A percentile compares a stretch with the other conserved stretches of the same genome.
Evolutionary conservation across 2,329 filamentous ascomycete genomes (phyloP).

Genomic region (Fusarium albosuccineum): DNA sequence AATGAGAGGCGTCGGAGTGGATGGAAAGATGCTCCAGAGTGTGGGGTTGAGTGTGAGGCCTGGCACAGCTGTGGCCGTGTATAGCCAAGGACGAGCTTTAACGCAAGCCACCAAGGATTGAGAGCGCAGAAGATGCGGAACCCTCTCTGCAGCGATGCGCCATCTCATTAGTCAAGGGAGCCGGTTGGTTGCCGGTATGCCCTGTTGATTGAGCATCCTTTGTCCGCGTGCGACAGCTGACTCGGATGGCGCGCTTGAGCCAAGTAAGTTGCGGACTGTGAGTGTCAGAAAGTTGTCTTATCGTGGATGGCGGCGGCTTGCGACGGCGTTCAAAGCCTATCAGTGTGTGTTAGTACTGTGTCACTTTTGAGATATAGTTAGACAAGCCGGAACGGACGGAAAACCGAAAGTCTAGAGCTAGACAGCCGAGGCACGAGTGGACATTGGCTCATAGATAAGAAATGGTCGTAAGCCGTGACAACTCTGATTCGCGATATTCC

Average conservation of each 20-base stretch:
- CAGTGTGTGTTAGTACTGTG: constrained; percentile 21
- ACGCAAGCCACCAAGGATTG: constrained; percentile 18
- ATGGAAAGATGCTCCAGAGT: constrained; percentile 6
- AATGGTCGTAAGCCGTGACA: background rate
- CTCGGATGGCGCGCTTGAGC: constrained; percentile 9
- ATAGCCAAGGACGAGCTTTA: constrained; percentile 16
- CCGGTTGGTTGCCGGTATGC: background rate
- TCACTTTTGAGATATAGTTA: constrained; percentile 22
- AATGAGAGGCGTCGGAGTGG: background rate
- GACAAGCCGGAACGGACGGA: constrained; percentile 12
- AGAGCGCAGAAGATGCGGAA: constrained; percentile 3
- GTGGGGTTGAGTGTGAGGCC: constrained; percentile 24
- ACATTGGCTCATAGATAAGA: background rate
- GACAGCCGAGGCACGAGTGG: background rate
- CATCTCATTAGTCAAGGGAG: constrained; percentile 6
- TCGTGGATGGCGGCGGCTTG: constrained; percentile 35
- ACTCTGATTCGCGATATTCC: constrained; percentile 3
- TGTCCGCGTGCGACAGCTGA: background rate
- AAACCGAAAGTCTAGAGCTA: constrained; percentile 11
- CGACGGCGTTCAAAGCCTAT: constrained; percentile 22
- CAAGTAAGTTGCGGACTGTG: background rate
- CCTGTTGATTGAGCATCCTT: background rate
- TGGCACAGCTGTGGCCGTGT: constrained; percentile 16
- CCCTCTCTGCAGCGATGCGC: constrained; percentile 1
- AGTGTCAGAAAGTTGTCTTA: background rate